phyloP scores from a whole-genome alignment of 345 rosid genomes.

The Microcos paniculata region DNA sequence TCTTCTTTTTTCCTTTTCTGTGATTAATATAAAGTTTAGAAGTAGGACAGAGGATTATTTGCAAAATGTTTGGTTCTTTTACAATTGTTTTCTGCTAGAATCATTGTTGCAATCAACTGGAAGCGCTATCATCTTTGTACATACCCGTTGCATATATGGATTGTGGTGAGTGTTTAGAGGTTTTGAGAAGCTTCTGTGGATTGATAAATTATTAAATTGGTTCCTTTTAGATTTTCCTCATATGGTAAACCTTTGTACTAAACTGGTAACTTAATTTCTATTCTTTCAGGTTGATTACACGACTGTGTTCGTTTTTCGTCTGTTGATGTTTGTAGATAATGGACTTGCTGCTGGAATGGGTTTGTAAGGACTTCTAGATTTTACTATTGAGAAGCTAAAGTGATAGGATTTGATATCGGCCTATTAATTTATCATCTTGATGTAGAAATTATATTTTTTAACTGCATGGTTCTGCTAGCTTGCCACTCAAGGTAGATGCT shows the following conservation, averaged over 20 bases:
- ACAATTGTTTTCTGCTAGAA: slow-evolving; percentile 41
- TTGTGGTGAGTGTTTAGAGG: slow-evolving; percentile 61
- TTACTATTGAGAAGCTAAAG: neutral
- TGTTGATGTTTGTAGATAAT: slow-evolving; percentile 95
- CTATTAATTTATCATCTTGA: neutral
- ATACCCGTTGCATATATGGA: slow-evolving; percentile 97
- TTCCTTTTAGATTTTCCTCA: slow-evolving; percentile 1
- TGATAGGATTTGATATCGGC: neutral
- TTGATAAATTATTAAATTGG: neutral
- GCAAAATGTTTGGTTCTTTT: slow-evolving; percentile 26
- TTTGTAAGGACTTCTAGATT: slow-evolving; percentile 57
- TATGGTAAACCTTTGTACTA: neutral
- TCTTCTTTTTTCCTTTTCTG: neutral
- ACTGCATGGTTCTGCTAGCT: neutral
- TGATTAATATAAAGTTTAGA: neutral
- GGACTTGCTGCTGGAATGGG: slow-evolving; percentile 97
- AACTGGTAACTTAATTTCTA: slow-evolving; percentile 8
- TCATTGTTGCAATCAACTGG: slow-evolving; percentile 91
- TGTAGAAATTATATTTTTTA: neutral
- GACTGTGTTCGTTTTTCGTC: slow-evolving; percentile 80
- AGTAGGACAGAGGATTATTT: neutral
- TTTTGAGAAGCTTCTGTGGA: neutral
- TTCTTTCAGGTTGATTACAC: slow-evolving; percentile 86
- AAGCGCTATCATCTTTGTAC: slow-evolving; percentile 69
- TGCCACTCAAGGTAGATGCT: neutral